Percentiles rank a stretch among this genome's conserved stretches.
phyloP scores from a whole-genome alignment of 768 basidiomycete species.

The Xerocomellus chrysenteron region DNA sequence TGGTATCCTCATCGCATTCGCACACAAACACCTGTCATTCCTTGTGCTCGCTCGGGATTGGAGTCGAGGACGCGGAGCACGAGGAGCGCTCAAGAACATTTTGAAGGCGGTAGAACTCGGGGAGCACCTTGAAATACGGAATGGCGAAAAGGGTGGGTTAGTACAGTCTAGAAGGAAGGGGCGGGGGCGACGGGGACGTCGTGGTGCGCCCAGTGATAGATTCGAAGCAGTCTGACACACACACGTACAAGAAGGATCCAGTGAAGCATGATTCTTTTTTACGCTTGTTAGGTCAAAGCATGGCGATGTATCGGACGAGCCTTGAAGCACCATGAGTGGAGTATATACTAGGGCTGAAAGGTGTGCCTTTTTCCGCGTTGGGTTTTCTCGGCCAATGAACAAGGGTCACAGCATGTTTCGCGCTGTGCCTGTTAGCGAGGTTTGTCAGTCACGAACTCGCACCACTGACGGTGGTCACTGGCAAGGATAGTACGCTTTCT shows the following conservation, averaged over 20 bases:
- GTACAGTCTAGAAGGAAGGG: background rate
- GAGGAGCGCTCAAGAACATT: conserved; percentile 18
- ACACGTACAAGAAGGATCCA: conserved; percentile 18
- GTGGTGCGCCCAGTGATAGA: background rate
- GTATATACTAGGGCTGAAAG: conserved; percentile 31
- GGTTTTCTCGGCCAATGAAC: background rate
- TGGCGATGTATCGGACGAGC: background rate
- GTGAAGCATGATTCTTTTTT: conserved; percentile 30
- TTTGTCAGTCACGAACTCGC: conserved; percentile 35
- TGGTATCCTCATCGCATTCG: conserved; percentile 16
- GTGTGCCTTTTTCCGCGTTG: conserved; percentile 1
- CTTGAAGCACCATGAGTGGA: conserved; percentile 8
- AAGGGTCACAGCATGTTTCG: conserved; percentile 16
- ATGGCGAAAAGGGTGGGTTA: background rate
- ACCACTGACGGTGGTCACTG: conserved; percentile 4
- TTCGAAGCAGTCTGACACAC: background rate
- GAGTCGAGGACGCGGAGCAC: conserved; percentile 23
- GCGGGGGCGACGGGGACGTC: background rate
- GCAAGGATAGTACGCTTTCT: conserved; percentile 28
- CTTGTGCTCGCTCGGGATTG: conserved; percentile 19
- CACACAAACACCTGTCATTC: conserved; percentile 17
- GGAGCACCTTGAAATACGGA: conserved; percentile 7
- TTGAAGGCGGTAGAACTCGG: conserved; percentile 14
- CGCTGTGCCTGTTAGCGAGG: conserved; percentile 20
- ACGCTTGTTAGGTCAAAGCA: conserved; percentile 25